These are phyloP conservation scores for Penicillium odoratum DNA, from an alignment of 495 filamentous ascomycete genomes.

Conservation along the genomic window DNA sequence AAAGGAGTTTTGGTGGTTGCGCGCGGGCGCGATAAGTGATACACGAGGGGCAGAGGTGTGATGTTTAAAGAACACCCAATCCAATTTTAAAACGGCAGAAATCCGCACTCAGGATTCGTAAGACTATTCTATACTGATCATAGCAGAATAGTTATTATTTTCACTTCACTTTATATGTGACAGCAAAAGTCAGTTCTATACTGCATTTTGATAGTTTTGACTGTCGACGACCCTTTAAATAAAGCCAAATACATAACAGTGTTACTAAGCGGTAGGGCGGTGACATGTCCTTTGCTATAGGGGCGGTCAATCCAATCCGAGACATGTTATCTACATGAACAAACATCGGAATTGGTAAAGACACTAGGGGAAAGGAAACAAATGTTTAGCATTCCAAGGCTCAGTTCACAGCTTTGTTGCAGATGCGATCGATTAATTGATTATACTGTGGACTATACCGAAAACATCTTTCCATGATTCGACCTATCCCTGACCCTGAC, in stretches of 20 bases:
- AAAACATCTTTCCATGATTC: no score
- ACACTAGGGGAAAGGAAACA: no score
- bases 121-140: background rate
- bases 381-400: no score
- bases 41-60: conserved; percentile 24
- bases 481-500: no score
- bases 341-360: no score
- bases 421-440: no score
- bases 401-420: no score
- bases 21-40: conserved; percentile 28
- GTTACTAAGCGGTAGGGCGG: background rate
- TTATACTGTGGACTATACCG: no score
- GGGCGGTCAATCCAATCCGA: background rate
- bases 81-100: background rate
- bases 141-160: background rate
- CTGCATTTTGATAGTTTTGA: background rate
- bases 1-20: conserved; percentile 11
- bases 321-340: no score
- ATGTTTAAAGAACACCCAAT: conserved; percentile 1
- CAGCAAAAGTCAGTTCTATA: background rate
- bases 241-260: background rate
- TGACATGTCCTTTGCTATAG: background rate
- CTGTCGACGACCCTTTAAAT: background rate
- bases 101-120: background rate
- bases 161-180: background rate